These are phyloP conservation scores for Picochlorum sp. DNA, from an alignment of 139 green algal species.

Conservation along the genomic window DNA sequence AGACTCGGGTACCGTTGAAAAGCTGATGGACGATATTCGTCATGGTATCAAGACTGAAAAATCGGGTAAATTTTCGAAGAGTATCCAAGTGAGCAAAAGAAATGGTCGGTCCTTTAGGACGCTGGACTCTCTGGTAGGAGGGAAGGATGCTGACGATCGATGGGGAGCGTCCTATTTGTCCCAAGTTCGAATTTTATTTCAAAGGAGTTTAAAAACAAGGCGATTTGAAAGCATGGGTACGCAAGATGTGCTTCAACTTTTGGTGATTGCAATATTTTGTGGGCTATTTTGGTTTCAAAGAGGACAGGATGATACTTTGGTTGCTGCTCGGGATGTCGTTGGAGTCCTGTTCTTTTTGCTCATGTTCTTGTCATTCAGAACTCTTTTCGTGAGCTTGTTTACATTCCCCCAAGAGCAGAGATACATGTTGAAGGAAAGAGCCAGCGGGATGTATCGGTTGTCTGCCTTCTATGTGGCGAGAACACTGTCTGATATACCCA, in stretches of 20 bases:
- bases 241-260: slow-evolving; percentile 21
- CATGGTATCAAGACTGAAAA: not conserved
- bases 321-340: not conserved
- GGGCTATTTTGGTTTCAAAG: slow-evolving; percentile 39
- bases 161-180: slow-evolving; percentile 17
- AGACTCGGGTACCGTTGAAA: not conserved
- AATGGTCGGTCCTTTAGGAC: not conserved
- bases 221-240: slow-evolving; percentile 45
- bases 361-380: slow-evolving; percentile 38
- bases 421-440: slow-evolving; percentile 49
- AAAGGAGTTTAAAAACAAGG: slow-evolving; percentile 36
- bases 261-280: slow-evolving; percentile 17
- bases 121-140: not conserved
- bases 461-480: slow-evolving; percentile 71
- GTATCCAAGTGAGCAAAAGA: not conserved
- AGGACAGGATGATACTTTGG: slow-evolving; percentile 17
- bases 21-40: not conserved
- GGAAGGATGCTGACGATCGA: slow-evolving; percentile 3
- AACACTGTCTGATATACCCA: slow-evolving; percentile 53
- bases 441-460: slow-evolving; percentile 70
- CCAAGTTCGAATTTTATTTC: slow-evolving; percentile 37
- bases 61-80: not conserved
- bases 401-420: slow-evolving; percentile 39
- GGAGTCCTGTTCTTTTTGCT: slow-evolving; percentile 48
- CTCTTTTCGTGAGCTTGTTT: slow-evolving; percentile 41